phyloP scores from a whole-genome alignment of 129 eudicot species.

The Flaveria bidentis region DNA sequence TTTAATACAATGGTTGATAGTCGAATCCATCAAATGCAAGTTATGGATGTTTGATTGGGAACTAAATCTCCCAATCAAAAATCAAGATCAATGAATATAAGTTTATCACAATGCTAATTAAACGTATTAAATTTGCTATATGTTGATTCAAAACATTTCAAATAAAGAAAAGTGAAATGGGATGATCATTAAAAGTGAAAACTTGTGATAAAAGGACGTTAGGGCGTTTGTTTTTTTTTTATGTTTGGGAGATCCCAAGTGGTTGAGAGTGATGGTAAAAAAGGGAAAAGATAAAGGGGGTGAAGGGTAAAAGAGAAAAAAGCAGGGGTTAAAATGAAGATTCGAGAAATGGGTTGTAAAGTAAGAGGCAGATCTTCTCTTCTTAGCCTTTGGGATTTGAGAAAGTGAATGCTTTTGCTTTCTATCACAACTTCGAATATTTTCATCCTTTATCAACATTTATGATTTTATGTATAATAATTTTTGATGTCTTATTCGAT shows the following conservation, averaged over 20 bases:
- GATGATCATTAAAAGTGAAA: slow-evolving; percentile 23
- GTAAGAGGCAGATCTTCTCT: slow-evolving; percentile 40
- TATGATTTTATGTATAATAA: background rate
- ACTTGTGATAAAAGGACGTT: slow-evolving; percentile 28
- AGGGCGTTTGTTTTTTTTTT: too few relatives aligned
- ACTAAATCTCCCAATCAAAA: background rate
- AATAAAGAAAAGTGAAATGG: slow-evolving; percentile 21
- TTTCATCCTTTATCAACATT: slow-evolving; percentile 10
- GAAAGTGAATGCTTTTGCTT: slow-evolving; percentile 45
- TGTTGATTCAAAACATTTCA: slow-evolving; percentile 8
- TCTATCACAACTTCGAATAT: slow-evolving; percentile 34
- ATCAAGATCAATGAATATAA: background rate
- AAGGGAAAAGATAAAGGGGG: slow-evolving; percentile 32
- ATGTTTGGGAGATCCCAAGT: slow-evolving; percentile 35
- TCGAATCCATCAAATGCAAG: background rate
- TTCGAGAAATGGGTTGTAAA: slow-evolving; percentile 34
- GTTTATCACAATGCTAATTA: background rate
- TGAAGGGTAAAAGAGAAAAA: slow-evolving; percentile 27
- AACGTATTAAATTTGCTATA: background rate
- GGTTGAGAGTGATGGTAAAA: slow-evolving; percentile 18
- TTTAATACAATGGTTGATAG: background rate
- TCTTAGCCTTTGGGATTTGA: slow-evolving; percentile 34
- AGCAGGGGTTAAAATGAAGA: slow-evolving; percentile 30
- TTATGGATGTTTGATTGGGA: background rate
- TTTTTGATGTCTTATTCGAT: too few relatives aligned